Evolutionary conservation across 305 asterid genomes (phyloP), one percentile per base, ranked within the genome.

Genomic region (Galium porrigens): DNA sequence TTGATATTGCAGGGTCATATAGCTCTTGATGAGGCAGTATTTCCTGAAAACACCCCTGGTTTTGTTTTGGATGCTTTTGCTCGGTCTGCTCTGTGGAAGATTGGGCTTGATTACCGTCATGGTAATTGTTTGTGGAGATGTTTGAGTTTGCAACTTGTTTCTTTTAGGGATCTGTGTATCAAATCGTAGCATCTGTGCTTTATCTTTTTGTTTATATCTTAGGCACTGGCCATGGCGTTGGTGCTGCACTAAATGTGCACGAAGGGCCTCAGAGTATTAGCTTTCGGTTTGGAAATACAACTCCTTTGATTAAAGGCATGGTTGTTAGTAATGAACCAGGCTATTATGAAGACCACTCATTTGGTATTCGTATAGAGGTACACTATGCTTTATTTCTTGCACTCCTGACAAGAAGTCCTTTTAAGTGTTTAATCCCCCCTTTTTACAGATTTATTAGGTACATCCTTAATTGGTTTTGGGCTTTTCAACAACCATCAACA

Each of bases 181-280:
- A 22, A 62, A 63, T 66, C 37, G 44, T 61, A 18, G 75, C 37
- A 39, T 56, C 29, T 67, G 56, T 25, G 51, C 54, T 64, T 49
- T 52, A 44, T 55, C 29, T 48, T 60, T 29, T 53, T 64, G 44
- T 63, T 61, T 52, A 44, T 64, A 30, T 58, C 76, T 70, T 56
- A 92, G 99, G 99, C 64, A 92, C 99, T 46, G 99, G 99, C 68
- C 99, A 92, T 67, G 97, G 99, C 58, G 99, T 92, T 54, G 99
- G 99, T 71, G 99, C 97, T 77, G 99, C 99, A 22, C 79, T 89
- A 64, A 92, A 92, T 81, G 97, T 92, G 69, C 97, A 92, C 33
- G 99, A 92, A 83, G 99, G 97, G 72, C 99, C 99, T 74, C 99
- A 92, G 72, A 87, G 99, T 72, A 92, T 92, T 78, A 92, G 96